Conservation (phyloP, 2,329 filamentous ascomycete genomes). For the Pestalotiopsis sp. region DNA sequence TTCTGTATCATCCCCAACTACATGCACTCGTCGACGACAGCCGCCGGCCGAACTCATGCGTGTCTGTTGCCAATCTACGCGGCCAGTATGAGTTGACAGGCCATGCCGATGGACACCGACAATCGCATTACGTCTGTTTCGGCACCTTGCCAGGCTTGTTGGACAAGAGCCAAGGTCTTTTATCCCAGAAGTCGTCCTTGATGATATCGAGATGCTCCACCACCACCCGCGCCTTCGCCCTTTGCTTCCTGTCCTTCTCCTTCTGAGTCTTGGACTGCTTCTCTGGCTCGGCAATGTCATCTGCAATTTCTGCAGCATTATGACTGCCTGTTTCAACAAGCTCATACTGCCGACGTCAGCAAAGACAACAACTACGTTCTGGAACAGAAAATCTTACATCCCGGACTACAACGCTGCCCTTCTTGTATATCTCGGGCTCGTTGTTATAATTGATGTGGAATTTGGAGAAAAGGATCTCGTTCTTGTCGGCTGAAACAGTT, state of each 20-base stretch:
- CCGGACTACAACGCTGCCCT: slow-evolving; percentile 87
- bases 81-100: neutral
- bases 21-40: neutral
- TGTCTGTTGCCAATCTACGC: neutral
- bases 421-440: slow-evolving; percentile 88
- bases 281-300: slow-evolving; percentile 52
- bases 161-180: slow-evolving; percentile 80
- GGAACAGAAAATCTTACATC: slow-evolving; percentile 57
- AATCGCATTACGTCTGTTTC: slow-evolving; percentile 49
- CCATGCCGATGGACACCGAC: neutral
- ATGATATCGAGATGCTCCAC: slow-evolving; percentile 93
- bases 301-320: slow-evolving; percentile 46
- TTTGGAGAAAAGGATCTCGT: slow-evolving; percentile 87
- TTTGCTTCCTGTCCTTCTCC: slow-evolving; percentile 81
- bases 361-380: slow-evolving; percentile 17
- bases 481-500: slow-evolving; percentile 84
- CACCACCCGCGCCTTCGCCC: slow-evolving; percentile 77
- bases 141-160: slow-evolving; percentile 72
- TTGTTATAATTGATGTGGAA: slow-evolving; percentile 98
- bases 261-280: slow-evolving; percentile 75
- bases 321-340: slow-evolving; percentile 61
- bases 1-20: neutral
- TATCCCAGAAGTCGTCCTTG: slow-evolving; percentile 91
- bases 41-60: neutral
- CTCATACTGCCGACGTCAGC: slow-evolving; percentile 59